Evolutionary conservation across 2,329 filamentous ascomycete genomes (phyloP), one percentile per base, ranked within the genome.

Genomic region (Colletotrichum zoysiae): DNA sequence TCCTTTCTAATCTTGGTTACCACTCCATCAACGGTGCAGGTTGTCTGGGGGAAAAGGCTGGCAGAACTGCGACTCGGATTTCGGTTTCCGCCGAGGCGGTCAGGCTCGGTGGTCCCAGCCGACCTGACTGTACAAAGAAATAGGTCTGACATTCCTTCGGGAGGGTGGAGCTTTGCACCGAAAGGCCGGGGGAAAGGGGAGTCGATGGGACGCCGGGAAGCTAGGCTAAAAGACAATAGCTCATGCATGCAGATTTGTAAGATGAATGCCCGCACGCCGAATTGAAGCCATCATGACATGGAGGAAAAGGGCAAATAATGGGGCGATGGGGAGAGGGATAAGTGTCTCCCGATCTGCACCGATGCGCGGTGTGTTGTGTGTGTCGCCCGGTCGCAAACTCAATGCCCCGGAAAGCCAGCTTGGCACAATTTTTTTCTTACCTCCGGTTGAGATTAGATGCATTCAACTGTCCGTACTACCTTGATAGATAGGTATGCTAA

Each of bases 21-120:
- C 26, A 44, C 53, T 38, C 20, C 40, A 30, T 57, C 33, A 57
- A 23, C 33, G 7, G 11, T 12, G 20, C 51, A 56, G 48, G 26
- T 7, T 38, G 18, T 44, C 38, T 44, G 42, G 30, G 30, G 30
- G 30, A 48, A 38, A 26, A 51, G 30, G 35, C 14, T 44, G 20
- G 23, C 46, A 18, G 26, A 53, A 63, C 38, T 42, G 40, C 33
- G 33, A 50, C 53, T 68, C 65, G 69, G 65, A 58, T 58, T 68
- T 71, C 26, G 14, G 26, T 26, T 63, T 71, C 42, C 65, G 63
- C 69, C 69, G 65, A 71, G 53, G 65, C 65, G 65, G 51, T 71
- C 51, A 68, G 65, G 58, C 51, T 68, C 58, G 69, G 69, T 71
- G 35, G 59, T 63, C 44, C 64, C 69, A 53, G 64, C 65, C 58